Conservation (phyloP, 441 rosid genomes). For the Adansonia rubrostipa region DNA sequence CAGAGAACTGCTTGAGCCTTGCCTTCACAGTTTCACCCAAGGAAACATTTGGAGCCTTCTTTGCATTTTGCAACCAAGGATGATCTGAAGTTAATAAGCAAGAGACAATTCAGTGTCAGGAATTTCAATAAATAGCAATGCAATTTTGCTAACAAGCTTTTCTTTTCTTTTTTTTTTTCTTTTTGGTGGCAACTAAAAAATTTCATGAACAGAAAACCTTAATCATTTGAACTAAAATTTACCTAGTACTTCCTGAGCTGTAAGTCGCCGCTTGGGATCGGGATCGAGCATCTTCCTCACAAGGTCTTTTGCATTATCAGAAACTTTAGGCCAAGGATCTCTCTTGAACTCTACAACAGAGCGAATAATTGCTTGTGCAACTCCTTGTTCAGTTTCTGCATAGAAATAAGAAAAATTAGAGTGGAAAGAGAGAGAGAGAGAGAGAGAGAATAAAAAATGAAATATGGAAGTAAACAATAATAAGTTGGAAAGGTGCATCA, state of each 20-base stretch:
- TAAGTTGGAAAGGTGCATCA: not conserved
- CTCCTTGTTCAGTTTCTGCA: slow-evolving; percentile 83
- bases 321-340: slow-evolving; percentile 84
- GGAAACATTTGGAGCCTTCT: slow-evolving; percentile 74
- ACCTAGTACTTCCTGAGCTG: slow-evolving; percentile 80
- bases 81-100: slow-evolving; percentile 52
- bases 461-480: not conserved
- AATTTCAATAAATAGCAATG: not conserved
- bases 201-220: slow-evolving; percentile 1
- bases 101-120: slow-evolving; percentile 24
- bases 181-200: not conserved
- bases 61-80: slow-evolving; percentile 73
- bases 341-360: slow-evolving; percentile 64
- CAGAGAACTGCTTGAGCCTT: slow-evolving; percentile 75
- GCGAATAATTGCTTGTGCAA: slow-evolving; percentile 70
- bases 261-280: slow-evolving; percentile 63
- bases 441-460: not conserved
- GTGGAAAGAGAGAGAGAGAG: not conserved
- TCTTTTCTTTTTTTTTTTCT: too few relatives aligned
- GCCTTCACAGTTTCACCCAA: slow-evolving; percentile 79
- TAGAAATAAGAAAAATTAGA: slow-evolving; percentile 2
- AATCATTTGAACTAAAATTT: slow-evolving; percentile 8
- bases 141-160: not conserved
- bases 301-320: slow-evolving; percentile 65
- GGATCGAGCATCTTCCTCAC: slow-evolving; percentile 77